phyloP scores from a whole-genome alignment of 75 land plant species.

The Picea sitchensis region DNA sequence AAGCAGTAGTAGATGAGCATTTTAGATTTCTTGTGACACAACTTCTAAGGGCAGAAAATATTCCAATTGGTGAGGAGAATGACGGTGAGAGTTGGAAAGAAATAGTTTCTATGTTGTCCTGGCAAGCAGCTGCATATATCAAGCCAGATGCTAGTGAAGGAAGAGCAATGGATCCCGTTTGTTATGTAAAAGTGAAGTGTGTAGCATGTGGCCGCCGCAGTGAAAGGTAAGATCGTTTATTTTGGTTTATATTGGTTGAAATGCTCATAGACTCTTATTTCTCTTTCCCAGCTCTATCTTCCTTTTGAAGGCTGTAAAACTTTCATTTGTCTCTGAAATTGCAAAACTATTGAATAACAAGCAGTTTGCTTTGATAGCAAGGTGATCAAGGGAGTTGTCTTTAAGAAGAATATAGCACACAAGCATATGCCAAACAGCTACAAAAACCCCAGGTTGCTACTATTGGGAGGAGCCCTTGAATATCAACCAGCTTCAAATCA shows the following conservation, averaged over 20 bases:
- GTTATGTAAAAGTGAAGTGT: slow-evolving; percentile 92
- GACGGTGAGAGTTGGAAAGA: slow-evolving; percentile 61
- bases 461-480: slow-evolving; percentile 70
- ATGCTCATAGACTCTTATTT: not conserved
- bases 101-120: slow-evolving; percentile 71
- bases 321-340: not conserved
- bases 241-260: not conserved
- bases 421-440: slow-evolving; percentile 75
- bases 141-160: slow-evolving; percentile 67
- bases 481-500: slow-evolving; percentile 47
- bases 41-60: slow-evolving; percentile 55
- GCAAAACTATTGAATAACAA: not conserved
- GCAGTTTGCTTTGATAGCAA: slow-evolving; percentile 41
- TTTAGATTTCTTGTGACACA: slow-evolving; percentile 64
- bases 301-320: not conserved
- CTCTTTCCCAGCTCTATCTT: not conserved
- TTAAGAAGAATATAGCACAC: slow-evolving; percentile 92
- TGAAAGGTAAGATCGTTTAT: slow-evolving; percentile 52
- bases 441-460: slow-evolving; percentile 71
- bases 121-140: slow-evolving; percentile 81
- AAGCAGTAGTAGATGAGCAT: slow-evolving; percentile 64
- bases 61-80: slow-evolving; percentile 61
- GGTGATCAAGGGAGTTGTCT: slow-evolving; percentile 87
- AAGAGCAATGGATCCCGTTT: slow-evolving; percentile 77
- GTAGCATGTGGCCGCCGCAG: slow-evolving; percentile 67